A percentile compares a stretch with the other conserved stretches of the same genome.
phyloP scores from a whole-genome alignment of 2,329 filamentous ascomycete genomes.

The Xylariaceae sp. region DNA sequence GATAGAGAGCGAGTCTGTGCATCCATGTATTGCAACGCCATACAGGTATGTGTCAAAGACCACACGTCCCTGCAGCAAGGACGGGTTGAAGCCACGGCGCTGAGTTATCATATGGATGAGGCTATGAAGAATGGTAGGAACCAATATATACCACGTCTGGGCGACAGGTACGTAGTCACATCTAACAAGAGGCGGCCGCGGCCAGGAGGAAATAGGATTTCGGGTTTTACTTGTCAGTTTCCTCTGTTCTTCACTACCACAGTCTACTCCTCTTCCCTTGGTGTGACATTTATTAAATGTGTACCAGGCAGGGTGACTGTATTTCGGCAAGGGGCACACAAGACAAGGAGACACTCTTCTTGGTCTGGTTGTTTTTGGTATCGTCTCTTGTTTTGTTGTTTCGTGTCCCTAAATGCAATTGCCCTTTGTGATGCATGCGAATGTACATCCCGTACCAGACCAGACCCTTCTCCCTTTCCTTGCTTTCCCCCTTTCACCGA shows the following conservation, averaged over 20 bases:
- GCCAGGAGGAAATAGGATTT: no score
- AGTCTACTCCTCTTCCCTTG: slow-evolving; percentile 2
- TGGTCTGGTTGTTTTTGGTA: slow-evolving; percentile 10
- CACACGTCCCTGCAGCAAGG: no score
- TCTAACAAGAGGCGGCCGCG: slow-evolving; percentile 4
- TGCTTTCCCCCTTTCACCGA: slow-evolving; percentile 25
- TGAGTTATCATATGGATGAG: no score
- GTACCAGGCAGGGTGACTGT: not conserved
- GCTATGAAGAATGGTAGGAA: no score
- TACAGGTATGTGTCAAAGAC: no score
- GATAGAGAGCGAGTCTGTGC: no score
- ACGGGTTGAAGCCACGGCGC: no score
- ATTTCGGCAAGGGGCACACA: slow-evolving; percentile 3
- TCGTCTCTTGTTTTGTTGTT: slow-evolving; percentile 11
- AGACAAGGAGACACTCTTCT: slow-evolving; percentile 4
- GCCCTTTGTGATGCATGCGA: slow-evolving; percentile 30
- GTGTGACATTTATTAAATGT: not conserved
- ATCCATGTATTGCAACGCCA: no score
- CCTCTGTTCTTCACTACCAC: not conserved
- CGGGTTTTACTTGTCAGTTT: not conserved
- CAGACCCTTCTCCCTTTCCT: slow-evolving; percentile 17
- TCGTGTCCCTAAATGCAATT: slow-evolving; percentile 18
- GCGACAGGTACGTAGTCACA: no score
- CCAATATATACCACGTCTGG: no score
- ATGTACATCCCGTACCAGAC: slow-evolving; percentile 31